phyloP scores from a whole-genome alignment of 202 grass and related monocot species.

The Zoysia matrella region DNA sequence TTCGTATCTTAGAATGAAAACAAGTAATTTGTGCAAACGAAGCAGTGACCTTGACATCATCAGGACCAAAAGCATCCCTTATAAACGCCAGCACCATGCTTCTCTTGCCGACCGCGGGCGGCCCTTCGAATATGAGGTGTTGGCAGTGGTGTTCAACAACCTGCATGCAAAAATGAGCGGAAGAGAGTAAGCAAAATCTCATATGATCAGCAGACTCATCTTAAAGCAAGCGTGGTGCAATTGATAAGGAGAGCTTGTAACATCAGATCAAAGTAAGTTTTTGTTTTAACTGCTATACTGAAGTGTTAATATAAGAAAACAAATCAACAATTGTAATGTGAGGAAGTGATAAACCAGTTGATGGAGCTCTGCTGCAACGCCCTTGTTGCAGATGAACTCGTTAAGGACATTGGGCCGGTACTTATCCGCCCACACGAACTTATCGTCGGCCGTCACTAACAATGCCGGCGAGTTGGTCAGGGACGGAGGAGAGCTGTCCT shows the following conservation, averaged over 20 bases:
- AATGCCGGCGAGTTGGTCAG: not conserved
- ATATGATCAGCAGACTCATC: not conserved
- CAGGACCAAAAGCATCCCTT: constrained; percentile 56
- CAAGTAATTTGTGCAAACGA: not conserved
- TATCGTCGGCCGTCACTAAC: constrained; percentile 9
- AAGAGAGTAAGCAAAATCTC: not conserved
- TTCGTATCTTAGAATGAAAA: not conserved
- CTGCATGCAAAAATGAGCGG: constrained; percentile 27
- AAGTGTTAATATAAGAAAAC: not conserved
- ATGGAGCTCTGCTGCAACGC: constrained; percentile 40
- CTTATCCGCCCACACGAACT: constrained; percentile 68
- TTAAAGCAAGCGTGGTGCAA: no score
- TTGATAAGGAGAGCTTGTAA: not conserved
- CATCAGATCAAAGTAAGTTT: not conserved
- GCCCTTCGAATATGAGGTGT: constrained; percentile 71
- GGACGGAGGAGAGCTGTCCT: not conserved
- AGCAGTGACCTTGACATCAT: constrained; percentile 48
- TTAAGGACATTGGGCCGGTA: constrained; percentile 50
- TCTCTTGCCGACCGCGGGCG: constrained; percentile 53
- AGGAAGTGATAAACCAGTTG: constrained; percentile 42
- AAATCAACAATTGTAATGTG: not conserved
- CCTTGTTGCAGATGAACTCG: constrained; percentile 73
- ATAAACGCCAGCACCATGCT: constrained; percentile 67
- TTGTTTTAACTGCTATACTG: not conserved
- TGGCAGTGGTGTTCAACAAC: constrained; percentile 18